Base-by-base conservation (phyloP, 352 stramenopile genomes). In the Phytophthora pini region DNA sequence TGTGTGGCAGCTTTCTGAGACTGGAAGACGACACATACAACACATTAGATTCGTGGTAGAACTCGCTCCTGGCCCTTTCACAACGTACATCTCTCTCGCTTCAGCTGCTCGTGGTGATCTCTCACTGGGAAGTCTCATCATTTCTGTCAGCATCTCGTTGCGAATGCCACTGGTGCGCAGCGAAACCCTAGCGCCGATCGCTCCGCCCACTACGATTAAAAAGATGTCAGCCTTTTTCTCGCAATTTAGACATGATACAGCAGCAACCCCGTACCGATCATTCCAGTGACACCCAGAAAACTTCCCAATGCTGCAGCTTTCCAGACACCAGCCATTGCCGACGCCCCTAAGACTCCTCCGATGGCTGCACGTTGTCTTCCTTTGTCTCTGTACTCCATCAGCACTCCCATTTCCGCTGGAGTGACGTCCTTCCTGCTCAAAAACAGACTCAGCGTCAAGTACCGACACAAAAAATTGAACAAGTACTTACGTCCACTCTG, bases 291-390 rank as follows among this genome's bases (percentile, higher is more conserved):
- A 4, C 56, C 56, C 34, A 56, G 15, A 3, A 41, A 15, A 20
- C 27, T 56, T 15, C 56, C 24, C 36, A 64, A 12, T 26, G 56
- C 22, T 11, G 56, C 45, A 15, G 44, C 17, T 49, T 64, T 64
- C 56, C 56, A 64, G 24, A 56, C 26, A 4, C 45, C 56, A 34
- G 45, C 56, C 56, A 64, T 64, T 1, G 56, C 46, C 7, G 45
- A 50, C 12, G 46, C 56, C 17, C 56, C 56, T 4, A 64, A 10
- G 8, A 56, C 10, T 41, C 56, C 56, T 4, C 56, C 56, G 6
- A 56, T 5, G 1, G 56, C 56, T 17, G 32, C 56, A n/a, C 45
- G 56, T 15, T 41, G 44, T 32, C 32, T 53, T 17, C 56, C 36
- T 5, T 56, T 29, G 4, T 56, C n/a, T 27, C 17, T n/a, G 36